Percentiles rank a stretch among this genome's conserved stretches.
These are phyloP conservation scores for Blastocystis sp. DNA, from an alignment of 352 stramenopile species.

Conservation along the genomic window DNA sequence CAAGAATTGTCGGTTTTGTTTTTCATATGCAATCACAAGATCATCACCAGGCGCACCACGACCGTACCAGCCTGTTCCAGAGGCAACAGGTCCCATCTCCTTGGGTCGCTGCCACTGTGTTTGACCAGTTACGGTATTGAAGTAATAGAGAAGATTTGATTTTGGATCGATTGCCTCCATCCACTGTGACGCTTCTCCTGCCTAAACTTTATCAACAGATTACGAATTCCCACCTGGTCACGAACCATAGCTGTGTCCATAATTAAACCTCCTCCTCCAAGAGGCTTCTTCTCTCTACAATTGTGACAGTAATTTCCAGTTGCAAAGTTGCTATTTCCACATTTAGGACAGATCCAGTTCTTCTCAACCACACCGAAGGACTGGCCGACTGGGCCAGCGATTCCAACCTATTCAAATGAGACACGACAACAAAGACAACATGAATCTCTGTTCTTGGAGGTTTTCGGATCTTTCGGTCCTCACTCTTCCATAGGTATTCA, in stretches of 20 bases:
- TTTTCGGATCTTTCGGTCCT: constrained; percentile 25
- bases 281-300: constrained; percentile 66
- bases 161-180: constrained; percentile 83
- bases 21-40: constrained; percentile 78
- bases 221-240: constrained; percentile 16
- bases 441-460: constrained; percentile 48
- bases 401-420: constrained; percentile 49
- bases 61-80: constrained; percentile 86
- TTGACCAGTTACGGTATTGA: constrained; percentile 80
- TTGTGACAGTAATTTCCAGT: constrained; percentile 63
- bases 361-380: constrained; percentile 65
- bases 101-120: constrained; percentile 84
- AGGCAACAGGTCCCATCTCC: constrained; percentile 84
- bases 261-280: constrained; percentile 41
- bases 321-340: constrained; percentile 64
- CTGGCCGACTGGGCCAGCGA: constrained; percentile 53
- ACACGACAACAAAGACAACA: not conserved
- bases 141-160: constrained; percentile 89
- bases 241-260: constrained; percentile 63
- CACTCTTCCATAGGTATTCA: constrained; percentile 38
- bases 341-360: constrained; percentile 68
- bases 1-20: constrained; percentile 81
- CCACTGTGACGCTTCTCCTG: constrained; percentile 73
- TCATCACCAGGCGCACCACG: constrained; percentile 79
- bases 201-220: not conserved